Conservation (phyloP, 2,329 filamentous ascomycete species). For the Fusarium albidum region DNA sequence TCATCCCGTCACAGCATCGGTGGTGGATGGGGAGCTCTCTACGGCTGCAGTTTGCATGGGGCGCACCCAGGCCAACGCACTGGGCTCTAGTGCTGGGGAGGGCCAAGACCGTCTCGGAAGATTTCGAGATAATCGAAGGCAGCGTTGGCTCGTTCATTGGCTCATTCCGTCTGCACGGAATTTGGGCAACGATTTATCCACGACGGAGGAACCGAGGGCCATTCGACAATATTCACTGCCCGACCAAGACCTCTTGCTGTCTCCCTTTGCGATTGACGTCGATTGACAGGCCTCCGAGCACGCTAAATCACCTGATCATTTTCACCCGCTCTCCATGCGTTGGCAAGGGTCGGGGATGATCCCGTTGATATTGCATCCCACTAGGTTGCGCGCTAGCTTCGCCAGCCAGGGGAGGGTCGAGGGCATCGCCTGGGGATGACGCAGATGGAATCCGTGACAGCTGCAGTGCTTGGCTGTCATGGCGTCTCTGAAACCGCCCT, state of each 20-base stretch:
- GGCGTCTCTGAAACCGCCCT: not conserved
- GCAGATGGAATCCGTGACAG: constrained; percentile 15
- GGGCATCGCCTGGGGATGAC: constrained; percentile 20
- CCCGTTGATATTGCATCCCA: constrained; percentile 38
- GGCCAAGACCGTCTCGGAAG: constrained; percentile 9
- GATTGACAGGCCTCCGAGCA: constrained; percentile 8
- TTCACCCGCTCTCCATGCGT: constrained; percentile 31
- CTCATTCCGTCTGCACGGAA: not conserved
- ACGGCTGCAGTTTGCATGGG: constrained; percentile 9
- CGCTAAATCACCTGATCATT: constrained; percentile 43
- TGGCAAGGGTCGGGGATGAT: constrained; percentile 38
- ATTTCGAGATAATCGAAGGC: constrained; percentile 5
- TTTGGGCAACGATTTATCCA: not conserved
- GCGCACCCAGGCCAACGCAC: constrained; percentile 15
- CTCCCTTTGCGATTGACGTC: constrained; percentile 14
- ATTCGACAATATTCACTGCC: constrained; percentile 1
- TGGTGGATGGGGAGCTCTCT: too few relatives aligned
- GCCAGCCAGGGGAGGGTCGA: constrained; percentile 24
- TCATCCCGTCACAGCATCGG: too few relatives aligned
- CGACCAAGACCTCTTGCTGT: not conserved
- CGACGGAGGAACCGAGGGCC: too few relatives aligned
- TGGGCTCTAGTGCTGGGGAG: constrained; percentile 6
- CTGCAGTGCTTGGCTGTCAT: constrained; percentile 13
- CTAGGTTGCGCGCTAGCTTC: constrained; percentile 37
- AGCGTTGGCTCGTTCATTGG: not conserved